Percentiles rank a stretch among this genome's conserved stretches.
phyloP scores from a whole-genome alignment of 2,329 filamentous ascomycete genomes.

The Neonectria hederae region DNA sequence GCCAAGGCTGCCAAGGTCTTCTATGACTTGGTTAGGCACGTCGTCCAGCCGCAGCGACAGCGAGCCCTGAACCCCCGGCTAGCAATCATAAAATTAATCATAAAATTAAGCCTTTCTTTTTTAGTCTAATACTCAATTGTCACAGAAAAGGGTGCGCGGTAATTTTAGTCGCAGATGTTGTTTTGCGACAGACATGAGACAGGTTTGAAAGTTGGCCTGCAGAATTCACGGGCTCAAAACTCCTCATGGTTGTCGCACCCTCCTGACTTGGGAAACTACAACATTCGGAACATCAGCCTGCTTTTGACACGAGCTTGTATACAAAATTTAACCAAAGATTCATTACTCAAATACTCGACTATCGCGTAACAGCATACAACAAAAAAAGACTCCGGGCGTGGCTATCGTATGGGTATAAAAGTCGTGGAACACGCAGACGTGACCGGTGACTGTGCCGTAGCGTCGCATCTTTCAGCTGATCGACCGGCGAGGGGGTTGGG shows the following conservation, averaged over 20 bases:
- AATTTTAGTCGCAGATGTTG: neutral
- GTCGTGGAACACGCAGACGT: slow-evolving; percentile 37
- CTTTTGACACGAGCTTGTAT: neutral
- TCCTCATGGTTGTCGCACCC: too few species aligned
- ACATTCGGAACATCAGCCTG: neutral
- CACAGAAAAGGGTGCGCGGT: neutral
- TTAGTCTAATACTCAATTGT: neutral
- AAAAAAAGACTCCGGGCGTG: slow-evolving; percentile 39
- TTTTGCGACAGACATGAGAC: neutral
- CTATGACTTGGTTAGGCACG: too few species aligned
- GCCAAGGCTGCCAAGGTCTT: too few species aligned
- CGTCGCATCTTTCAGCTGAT: slow-evolving; percentile 33
- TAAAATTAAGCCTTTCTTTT: too few species aligned
- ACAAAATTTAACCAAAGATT: slow-evolving; percentile 20
- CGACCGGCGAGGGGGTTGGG: slow-evolving; percentile 7
- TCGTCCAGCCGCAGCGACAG: too few species aligned
- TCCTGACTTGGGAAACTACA: too few species aligned
- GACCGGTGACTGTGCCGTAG: slow-evolving; percentile 34
- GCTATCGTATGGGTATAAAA: slow-evolving; percentile 43
- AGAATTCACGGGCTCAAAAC: neutral
- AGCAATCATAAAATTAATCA: too few species aligned
- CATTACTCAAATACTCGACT: slow-evolving; percentile 38
- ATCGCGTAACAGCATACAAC: slow-evolving; percentile 34
- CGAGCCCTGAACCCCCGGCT: too few species aligned
- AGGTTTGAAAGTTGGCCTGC: neutral